Evolutionary conservation across 768 basidiomycete species (phyloP).

Genomic region (Suillus subalutaceus): DNA sequence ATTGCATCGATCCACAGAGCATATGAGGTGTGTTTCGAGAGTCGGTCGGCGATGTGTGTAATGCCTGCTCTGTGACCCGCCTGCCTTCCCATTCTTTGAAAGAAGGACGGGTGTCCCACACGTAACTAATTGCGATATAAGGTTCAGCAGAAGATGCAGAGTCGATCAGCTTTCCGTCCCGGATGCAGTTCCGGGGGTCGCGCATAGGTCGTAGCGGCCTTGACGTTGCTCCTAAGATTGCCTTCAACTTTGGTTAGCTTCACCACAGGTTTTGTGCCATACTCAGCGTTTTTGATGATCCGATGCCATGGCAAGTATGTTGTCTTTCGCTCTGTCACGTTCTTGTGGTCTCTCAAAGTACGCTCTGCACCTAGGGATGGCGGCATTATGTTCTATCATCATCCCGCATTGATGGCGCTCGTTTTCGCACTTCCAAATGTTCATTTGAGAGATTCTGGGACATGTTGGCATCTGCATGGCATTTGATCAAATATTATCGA

Average conservation of each 20-base stretch:
- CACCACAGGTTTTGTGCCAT: not conserved
- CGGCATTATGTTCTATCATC: conserved; percentile 1
- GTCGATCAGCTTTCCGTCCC: conserved; percentile 13
- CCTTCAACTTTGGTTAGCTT: conserved; percentile 9
- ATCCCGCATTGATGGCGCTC: conserved; percentile 9
- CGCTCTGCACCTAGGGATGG: conserved; percentile 1
- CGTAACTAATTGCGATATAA: conserved; percentile 9
- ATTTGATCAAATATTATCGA: not conserved
- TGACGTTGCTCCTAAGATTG: conserved; percentile 1
- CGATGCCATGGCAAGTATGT: not conserved
- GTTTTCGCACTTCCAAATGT: conserved; percentile 9
- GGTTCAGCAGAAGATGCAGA: conserved; percentile 7
- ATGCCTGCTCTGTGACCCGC: conserved; percentile 12
- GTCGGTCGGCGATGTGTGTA: conserved; percentile 9
- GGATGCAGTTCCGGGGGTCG: conserved; percentile 9
- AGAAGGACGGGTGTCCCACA: conserved; percentile 7
- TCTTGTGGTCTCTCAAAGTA: conserved; percentile 10
- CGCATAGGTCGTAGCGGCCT: not conserved
- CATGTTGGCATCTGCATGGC: not conserved
- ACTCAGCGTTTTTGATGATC: conserved; percentile 8
- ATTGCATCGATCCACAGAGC: conserved; percentile 13
- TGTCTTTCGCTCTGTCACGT: conserved; percentile 9
- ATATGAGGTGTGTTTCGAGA: conserved; percentile 11
- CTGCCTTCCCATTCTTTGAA: conserved; percentile 12
- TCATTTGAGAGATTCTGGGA: conserved; percentile 1